These are phyloP conservation scores for Panaeolus cyanescens DNA, from an alignment of 768 basidiomycete genomes.

Conservation along the genomic window DNA sequence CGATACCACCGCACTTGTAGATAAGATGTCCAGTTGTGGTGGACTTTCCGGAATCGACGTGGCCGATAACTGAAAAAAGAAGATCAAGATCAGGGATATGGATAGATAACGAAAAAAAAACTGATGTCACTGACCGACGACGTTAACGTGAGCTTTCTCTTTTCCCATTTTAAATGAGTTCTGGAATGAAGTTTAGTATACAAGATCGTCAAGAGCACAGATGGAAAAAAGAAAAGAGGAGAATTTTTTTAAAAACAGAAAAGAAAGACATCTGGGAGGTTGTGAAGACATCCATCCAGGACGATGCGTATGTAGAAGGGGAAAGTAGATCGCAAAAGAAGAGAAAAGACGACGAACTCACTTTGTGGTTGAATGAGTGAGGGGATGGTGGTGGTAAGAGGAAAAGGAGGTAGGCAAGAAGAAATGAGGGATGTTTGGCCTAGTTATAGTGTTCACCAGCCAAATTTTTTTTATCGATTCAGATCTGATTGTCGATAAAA, in stretches of 20 bases:
- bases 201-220: conserved; percentile 28
- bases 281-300: conserved; percentile 28
- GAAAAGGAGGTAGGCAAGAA: conserved; percentile 37
- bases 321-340: conserved; percentile 6
- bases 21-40: conserved; percentile 99
- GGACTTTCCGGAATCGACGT: conserved; percentile 99
- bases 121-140: conserved; percentile 73
- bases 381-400: conserved; percentile 52
- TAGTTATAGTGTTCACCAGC: conserved; percentile 58
- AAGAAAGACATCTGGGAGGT: conserved; percentile 25
- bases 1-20: conserved; percentile 99
- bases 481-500: conserved; percentile 56
- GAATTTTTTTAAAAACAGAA: conserved; percentile 16
- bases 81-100: conserved; percentile 26
- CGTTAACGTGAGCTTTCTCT: conserved; percentile 96
- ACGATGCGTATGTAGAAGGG: conserved; percentile 11
- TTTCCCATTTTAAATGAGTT: conserved; percentile 87
- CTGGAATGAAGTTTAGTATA: conserved; percentile 34
- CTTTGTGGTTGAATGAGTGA: conserved; percentile 30
- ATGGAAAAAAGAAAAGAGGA: conserved; percentile 16
- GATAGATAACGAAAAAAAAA: conserved; percentile 22
- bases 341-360: conserved; percentile 35
- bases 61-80: conserved; percentile 81
- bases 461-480: conserved; percentile 65
- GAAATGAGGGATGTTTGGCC: conserved; percentile 46